Conservation (phyloP, 2,329 filamentous ascomycete genomes). For the Emergomyces pasteurianus region DNA sequence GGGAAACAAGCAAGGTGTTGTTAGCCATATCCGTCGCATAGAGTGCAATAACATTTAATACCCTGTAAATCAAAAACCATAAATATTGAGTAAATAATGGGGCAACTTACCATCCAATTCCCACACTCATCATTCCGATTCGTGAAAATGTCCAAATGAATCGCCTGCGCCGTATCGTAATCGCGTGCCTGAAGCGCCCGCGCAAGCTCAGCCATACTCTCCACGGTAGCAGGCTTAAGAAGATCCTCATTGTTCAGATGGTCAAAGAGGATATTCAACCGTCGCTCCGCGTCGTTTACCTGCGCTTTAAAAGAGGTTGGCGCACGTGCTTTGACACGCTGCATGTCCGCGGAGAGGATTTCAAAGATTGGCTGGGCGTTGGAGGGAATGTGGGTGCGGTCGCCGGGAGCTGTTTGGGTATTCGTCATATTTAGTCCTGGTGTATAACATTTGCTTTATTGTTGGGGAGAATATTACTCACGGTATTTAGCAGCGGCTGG, state of each 20-base stretch:
- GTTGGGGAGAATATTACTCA: slow-evolving; percentile 27
- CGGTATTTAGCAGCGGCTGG: slow-evolving; percentile 53
- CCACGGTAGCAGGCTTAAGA: slow-evolving; percentile 58
- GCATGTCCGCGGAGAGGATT: slow-evolving; percentile 70
- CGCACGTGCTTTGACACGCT: slow-evolving; percentile 73
- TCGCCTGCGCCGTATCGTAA: slow-evolving; percentile 52
- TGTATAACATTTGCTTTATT: not conserved
- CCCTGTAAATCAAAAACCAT: not conserved
- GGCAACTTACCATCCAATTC: slow-evolving; percentile 66
- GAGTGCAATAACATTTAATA: not conserved
- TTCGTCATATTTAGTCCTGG: slow-evolving; percentile 3
- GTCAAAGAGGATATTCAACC: slow-evolving; percentile 87
- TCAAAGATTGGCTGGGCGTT: slow-evolving; percentile 68
- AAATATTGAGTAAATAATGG: not conserved
- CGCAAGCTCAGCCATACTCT: slow-evolving; percentile 40
- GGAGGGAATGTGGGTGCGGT: slow-evolving; percentile 77
- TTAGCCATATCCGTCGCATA: slow-evolving; percentile 4
- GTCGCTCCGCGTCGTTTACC: slow-evolving; percentile 87
- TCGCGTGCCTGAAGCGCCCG: slow-evolving; percentile 56
- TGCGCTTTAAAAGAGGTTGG: slow-evolving; percentile 78
- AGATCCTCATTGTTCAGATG: slow-evolving; percentile 94
- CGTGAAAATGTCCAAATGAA: slow-evolving; percentile 64
- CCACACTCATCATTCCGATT: slow-evolving; percentile 71
- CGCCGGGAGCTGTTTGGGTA: slow-evolving; percentile 47
- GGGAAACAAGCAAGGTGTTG: not conserved